Evolutionary conservation across 345 rosid genomes (phyloP).

Genomic region (Nephelium lappaceum): DNA sequence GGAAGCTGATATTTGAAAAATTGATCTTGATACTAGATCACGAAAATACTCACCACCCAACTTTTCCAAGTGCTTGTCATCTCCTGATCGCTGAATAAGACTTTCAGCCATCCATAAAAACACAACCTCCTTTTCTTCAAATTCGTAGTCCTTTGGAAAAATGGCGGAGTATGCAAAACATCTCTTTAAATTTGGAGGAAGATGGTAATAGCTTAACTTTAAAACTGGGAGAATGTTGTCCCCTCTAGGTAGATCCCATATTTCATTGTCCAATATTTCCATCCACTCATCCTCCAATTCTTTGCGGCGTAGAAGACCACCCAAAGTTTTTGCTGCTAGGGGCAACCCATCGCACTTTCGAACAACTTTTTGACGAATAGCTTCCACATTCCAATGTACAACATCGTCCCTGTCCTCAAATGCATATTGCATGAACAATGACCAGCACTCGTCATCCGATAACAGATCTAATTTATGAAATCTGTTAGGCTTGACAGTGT

Average conservation of each 20-base stretch:
- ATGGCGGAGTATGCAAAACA: no score
- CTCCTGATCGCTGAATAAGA: background rate
- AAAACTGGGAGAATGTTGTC: background rate
- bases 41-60: no score
- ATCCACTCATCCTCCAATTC: background rate
- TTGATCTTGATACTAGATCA: no score
- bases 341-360: conserved; percentile 19
- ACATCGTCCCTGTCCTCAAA: conserved; percentile 4
- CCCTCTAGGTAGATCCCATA: background rate
- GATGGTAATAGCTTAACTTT: background rate
- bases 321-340: conserved; percentile 18
- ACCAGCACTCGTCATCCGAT: conserved; percentile 23
- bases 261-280: background rate
- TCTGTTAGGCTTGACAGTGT: background rate
- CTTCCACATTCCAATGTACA: background rate
- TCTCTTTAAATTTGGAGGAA: background rate
- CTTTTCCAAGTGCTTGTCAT: background rate
- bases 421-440: no score
- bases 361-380: conserved; percentile 15
- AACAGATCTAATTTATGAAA: background rate
- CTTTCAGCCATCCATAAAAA: background rate
- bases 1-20: no score
- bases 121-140: background rate
- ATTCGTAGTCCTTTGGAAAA: background rate
- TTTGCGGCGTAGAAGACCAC: background rate